Conservation (phyloP, 177 flowering plant genomes). For the Tripterygium wilfordii region DNA sequence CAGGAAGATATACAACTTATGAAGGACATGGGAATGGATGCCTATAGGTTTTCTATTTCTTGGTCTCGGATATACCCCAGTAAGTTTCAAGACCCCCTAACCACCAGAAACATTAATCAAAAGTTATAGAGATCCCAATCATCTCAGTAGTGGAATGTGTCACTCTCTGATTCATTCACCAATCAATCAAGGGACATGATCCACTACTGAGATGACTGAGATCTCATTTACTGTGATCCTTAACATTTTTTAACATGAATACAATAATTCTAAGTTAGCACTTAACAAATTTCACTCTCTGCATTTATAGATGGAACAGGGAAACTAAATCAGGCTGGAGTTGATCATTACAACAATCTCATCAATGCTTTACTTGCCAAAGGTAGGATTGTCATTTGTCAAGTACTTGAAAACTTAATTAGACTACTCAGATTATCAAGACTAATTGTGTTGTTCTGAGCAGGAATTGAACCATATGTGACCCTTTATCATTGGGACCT, state of each 20-base stretch:
- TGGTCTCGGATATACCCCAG: slow-evolving; percentile 87
- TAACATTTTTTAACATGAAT: too few relatives aligned
- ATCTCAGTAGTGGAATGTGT: too few relatives aligned
- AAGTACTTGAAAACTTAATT: not conserved
- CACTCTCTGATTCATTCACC: too few relatives aligned
- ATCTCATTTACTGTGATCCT: too few relatives aligned
- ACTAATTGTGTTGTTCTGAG: not conserved
- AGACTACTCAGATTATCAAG: not conserved
- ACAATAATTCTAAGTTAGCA: too few relatives aligned
- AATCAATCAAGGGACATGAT: too few relatives aligned
- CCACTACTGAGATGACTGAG: too few relatives aligned
- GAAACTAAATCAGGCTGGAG: slow-evolving; percentile 64
- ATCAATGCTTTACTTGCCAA: slow-evolving; percentile 70
- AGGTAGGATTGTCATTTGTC: slow-evolving; percentile 28
- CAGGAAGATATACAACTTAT: slow-evolving; percentile 70
- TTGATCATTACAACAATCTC: slow-evolving; percentile 67
- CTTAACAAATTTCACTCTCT: not conserved
- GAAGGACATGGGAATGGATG: slow-evolving; percentile 87
- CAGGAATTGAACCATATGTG: slow-evolving; percentile 91
- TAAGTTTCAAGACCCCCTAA: too few relatives aligned
- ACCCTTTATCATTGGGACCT: slow-evolving; percentile 94
- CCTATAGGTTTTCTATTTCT: slow-evolving; percentile 74
- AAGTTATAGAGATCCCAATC: too few relatives aligned
- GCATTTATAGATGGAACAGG: slow-evolving; percentile 60
- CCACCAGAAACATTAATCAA: too few relatives aligned